phyloP scores from a whole-genome alignment of 257 asterid genomes.

The Solanum corneliomulleri region DNA sequence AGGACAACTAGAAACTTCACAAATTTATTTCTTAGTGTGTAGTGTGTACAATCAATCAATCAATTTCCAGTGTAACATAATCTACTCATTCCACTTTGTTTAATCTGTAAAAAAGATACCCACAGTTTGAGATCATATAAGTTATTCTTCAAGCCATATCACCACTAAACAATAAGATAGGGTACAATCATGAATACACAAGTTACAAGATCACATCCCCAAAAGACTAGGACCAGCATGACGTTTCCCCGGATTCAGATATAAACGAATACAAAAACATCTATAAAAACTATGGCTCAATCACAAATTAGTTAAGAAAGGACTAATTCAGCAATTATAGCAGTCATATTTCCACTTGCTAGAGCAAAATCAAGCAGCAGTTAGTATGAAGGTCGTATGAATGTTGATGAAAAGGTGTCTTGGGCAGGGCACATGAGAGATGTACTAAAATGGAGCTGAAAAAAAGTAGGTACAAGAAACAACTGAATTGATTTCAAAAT shows the following conservation, averaged over 20 bases:
- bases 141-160: background rate
- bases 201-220: background rate
- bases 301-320: background rate
- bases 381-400: background rate
- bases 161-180: background rate
- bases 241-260: background rate
- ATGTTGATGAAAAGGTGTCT: background rate
- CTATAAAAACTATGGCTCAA: background rate
- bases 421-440: background rate
- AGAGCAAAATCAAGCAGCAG: background rate
- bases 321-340: background rate
- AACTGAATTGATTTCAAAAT: background rate
- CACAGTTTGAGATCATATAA: background rate
- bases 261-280: background rate
- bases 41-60: background rate
- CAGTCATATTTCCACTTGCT: background rate
- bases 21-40: background rate
- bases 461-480: background rate
- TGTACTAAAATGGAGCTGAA: background rate
- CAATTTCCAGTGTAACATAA: background rate
- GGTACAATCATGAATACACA: background rate
- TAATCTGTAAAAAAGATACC: background rate
- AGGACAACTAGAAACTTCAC: background rate
- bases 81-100: background rate
- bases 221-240: background rate